Percentiles rank a stretch among this genome's conserved stretches.
Conservation (phyloP, 768 basidiomycete species). For the Amanita phalloides region DNA sequence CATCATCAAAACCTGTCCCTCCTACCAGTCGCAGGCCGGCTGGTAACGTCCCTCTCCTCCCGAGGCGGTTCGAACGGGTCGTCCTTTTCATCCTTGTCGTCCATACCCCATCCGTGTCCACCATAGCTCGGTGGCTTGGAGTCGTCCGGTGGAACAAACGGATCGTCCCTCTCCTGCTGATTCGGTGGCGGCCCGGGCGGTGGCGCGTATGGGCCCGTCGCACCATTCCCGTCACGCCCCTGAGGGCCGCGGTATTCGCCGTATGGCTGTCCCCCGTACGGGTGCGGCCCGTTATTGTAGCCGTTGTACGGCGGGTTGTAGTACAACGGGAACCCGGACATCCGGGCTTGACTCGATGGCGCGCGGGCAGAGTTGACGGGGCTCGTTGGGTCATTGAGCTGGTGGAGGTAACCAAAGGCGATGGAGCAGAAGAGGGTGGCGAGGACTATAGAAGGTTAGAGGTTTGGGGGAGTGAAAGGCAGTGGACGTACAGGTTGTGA, state of each 20-base stretch:
- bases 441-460: conserved; percentile 28
- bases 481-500: conserved; percentile 40
- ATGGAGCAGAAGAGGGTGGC: conserved; percentile 51
- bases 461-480: not conserved
- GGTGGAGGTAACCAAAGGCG: conserved; percentile 65
- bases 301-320: conserved; percentile 54
- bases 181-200: conserved; percentile 40
- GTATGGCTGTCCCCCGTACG: conserved; percentile 14
- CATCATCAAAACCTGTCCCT: conserved; percentile 14
- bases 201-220: conserved; percentile 27
- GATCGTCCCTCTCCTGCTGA: conserved; percentile 17
- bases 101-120: conserved; percentile 12
- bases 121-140: conserved; percentile 42
- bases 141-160: conserved; percentile 21
- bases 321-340: conserved; percentile 31
- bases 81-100: conserved; percentile 28
- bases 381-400: conserved; percentile 59
- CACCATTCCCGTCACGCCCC: not conserved
- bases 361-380: conserved; percentile 39
- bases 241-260: conserved; percentile 10
- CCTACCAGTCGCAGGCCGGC: conserved; percentile 25
- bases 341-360: conserved; percentile 27
- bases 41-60: conserved; percentile 32
- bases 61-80: conserved; percentile 43
- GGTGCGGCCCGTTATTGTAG: conserved; percentile 13